Conservation (phyloP, 2,329 filamentous ascomycete species). For the Lecanicillium sp. region DNA sequence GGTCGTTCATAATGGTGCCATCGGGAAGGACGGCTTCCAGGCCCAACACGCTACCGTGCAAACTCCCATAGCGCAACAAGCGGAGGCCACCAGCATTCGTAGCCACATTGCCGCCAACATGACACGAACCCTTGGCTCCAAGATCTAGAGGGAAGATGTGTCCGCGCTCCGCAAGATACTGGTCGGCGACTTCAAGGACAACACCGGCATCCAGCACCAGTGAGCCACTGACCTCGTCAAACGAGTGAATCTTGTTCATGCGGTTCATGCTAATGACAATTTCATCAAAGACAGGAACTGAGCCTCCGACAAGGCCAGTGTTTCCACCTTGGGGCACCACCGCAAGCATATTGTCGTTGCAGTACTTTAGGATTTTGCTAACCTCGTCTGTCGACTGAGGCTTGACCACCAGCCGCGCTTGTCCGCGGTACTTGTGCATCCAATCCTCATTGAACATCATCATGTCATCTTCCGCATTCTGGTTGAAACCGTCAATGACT, state of each 20-base stretch:
- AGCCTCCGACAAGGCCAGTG: slow-evolving; percentile 90
- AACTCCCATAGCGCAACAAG: slow-evolving; percentile 82
- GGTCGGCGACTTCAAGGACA: slow-evolving; percentile 82
- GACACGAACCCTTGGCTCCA: slow-evolving; percentile 95
- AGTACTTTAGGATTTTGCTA: slow-evolving; percentile 85
- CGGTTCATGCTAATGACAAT: slow-evolving; percentile 85
- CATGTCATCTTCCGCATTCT: slow-evolving; percentile 66
- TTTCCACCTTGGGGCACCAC: slow-evolving; percentile 97
- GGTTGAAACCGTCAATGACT: slow-evolving; percentile 72
- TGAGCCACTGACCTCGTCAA: slow-evolving; percentile 87
- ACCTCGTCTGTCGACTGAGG: slow-evolving; percentile 80
- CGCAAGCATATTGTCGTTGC: slow-evolving; percentile 84
- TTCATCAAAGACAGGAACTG: slow-evolving; percentile 95
- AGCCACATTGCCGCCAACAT: slow-evolving; percentile 90
- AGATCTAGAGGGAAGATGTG: slow-evolving; percentile 94
- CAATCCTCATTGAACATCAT: slow-evolving; percentile 94
- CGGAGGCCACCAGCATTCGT: slow-evolving; percentile 92
- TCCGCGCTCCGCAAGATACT: slow-evolving; percentile 70
- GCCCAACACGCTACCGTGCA: slow-evolving; percentile 88
- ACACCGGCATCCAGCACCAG: slow-evolving; percentile 86
- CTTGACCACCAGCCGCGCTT: slow-evolving; percentile 79
- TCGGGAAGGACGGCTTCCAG: slow-evolving; percentile 91
- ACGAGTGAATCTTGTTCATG: slow-evolving; percentile 86
- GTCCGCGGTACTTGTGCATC: slow-evolving; percentile 97
- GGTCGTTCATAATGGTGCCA: slow-evolving; percentile 83